Evolutionary conservation across 805 yeast genomes (phyloP), one percentile per base, ranked within the genome.

Genomic region (Kodamaea fukazawae): DNA sequence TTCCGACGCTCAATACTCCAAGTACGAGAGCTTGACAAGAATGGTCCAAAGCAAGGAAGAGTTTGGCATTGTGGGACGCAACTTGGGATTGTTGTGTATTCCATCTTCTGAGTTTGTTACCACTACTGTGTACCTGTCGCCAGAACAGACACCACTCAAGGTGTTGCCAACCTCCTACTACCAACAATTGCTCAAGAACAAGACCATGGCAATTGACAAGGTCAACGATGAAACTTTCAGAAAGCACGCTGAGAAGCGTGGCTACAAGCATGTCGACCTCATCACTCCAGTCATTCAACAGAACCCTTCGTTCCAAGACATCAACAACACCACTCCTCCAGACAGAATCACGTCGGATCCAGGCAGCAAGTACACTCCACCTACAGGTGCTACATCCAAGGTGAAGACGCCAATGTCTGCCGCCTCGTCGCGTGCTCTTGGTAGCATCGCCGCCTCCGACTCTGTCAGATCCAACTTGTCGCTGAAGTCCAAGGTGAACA

Each of bases 131-230:
- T 73, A 76, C 7, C 68, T 74, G 47, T 60, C 60, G 4, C 78
- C 85, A 3, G 86, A 81, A 47, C 58, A 70, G 9, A 59, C 65
- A 3, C 75, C 76, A 45, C 80, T 82, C 25, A 81, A 80, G 43
- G 79, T 81, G 7, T 54, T 84, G 25, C 89, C 91, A 4, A 65
- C 73, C 4, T 70, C 80, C 2, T 83, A 83, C 54, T 84, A 81
- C 59, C 74, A 75, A 46, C 77, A 76, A 53, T 60, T 84, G 45
- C 43, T 44, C 29, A 44, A 43, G 26, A 36, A 55, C 75, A 20
- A 70, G 74, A 40, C 70, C 1, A 54, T 70, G 50, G 63, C 68
- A 17, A 56, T 75, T 35, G 77, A 72, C 34, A 70, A 70, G 46
- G 61, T 74, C 2, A 48, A 68, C 0, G 73, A 74, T 40, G 78